Evolutionary conservation across 2,329 filamentous ascomycete genomes (phyloP).

Genomic region (Beauveria sp.): DNA sequence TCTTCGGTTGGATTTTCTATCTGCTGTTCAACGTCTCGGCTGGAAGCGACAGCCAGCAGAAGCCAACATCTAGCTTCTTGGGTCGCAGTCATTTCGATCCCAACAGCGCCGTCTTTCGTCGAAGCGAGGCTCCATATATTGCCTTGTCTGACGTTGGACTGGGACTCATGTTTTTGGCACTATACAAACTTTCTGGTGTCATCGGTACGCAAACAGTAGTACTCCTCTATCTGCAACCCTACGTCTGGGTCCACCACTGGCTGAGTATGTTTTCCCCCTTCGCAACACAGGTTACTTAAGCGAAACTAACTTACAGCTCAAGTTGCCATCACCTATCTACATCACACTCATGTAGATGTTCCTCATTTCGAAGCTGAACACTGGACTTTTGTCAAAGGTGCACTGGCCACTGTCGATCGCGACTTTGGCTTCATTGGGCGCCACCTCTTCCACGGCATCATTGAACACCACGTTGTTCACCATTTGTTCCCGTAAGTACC

Average conservation of each 20-base stretch:
- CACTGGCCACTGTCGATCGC: conserved; percentile 55
- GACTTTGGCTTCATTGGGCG: conserved; percentile 57
- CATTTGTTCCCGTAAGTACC: conserved; percentile 47
- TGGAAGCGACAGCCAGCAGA: conserved; percentile 41
- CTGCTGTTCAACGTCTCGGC: conserved; percentile 51
- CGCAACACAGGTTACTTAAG: neutral
- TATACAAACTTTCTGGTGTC: conserved; percentile 44
- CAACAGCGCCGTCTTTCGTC: conserved; percentile 52
- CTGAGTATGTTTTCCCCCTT: conserved; percentile 38
- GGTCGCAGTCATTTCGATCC: conserved; percentile 54
- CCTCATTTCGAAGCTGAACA: conserved; percentile 50
- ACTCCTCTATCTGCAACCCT: conserved; percentile 56
- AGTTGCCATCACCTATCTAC: conserved; percentile 70
- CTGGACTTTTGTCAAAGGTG: conserved; percentile 57
- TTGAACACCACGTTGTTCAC: conserved; percentile 57
- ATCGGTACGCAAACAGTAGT: conserved; percentile 51
- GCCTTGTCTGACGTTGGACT: conserved; percentile 54
- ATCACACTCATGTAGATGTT: conserved; percentile 44
- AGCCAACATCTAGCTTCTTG: conserved; percentile 30
- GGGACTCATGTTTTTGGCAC: conserved; percentile 37
- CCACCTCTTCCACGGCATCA: conserved; percentile 61
- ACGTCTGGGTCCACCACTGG: conserved; percentile 66
- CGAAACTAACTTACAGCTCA: conserved; percentile 14
- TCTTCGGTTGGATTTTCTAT: conserved; percentile 58
- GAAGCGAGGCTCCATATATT: conserved; percentile 48